These are phyloP conservation scores for Nephelium lappaceum DNA, from an alignment of 345 rosid species.

Conservation along the genomic window DNA sequence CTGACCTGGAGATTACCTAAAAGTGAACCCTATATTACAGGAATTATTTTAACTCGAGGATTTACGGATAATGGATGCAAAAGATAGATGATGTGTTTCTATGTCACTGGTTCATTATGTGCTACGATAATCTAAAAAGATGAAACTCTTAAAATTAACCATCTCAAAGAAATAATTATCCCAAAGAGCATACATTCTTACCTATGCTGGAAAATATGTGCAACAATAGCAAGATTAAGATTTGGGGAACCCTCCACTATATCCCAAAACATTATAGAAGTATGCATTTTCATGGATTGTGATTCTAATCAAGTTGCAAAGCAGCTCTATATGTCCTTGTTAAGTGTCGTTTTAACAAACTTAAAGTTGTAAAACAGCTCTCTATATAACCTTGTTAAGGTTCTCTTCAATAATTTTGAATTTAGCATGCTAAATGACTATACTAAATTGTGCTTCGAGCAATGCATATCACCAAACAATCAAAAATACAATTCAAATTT, in stretches of 20 bases:
- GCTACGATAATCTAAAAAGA: background rate
- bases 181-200: constrained; percentile 28
- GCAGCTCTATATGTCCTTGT: no score
- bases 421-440: background rate
- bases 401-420: background rate
- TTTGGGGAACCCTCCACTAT: constrained; percentile 96
- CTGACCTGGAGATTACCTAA: background rate
- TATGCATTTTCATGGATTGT: no score
- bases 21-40: background rate
- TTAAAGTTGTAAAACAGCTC: no score
- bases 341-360: no score
- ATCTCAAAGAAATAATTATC: constrained; percentile 4
- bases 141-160: background rate
- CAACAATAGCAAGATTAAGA: constrained; percentile 97
- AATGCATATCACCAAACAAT: background rate
- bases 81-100: background rate
- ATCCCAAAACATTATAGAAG: no score
- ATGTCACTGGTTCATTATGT: background rate
- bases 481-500: background rate
- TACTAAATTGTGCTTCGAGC: background rate
- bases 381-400: constrained; percentile 4
- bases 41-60: background rate
- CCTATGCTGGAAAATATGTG: constrained; percentile 99
- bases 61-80: background rate
- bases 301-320: no score